Conservation (phyloP, 2,329 filamentous ascomycete genomes). For the Hortaea werneckii region DNA sequence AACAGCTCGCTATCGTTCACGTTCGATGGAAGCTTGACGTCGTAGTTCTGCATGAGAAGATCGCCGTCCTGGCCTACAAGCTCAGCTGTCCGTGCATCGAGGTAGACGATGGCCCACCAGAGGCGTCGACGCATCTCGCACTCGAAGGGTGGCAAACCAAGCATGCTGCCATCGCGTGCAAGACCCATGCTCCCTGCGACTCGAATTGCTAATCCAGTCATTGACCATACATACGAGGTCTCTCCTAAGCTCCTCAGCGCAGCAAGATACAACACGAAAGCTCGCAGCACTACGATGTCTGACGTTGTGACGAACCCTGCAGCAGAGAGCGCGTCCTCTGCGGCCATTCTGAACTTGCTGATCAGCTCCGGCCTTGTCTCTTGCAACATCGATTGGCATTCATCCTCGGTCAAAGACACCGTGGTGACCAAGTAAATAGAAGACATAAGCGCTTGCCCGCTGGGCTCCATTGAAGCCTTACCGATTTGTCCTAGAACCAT, state of each 20-base stretch:
- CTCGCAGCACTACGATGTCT: slow-evolving; percentile 19
- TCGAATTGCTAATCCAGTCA: slow-evolving; percentile 29
- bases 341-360: slow-evolving; percentile 13
- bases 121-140: slow-evolving; percentile 25
- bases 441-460: slow-evolving; percentile 24
- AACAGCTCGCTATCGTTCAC: slow-evolving; percentile 43
- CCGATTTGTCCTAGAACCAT: slow-evolving; percentile 52
- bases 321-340: slow-evolving; percentile 16
- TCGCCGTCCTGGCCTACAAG: slow-evolving; percentile 31
- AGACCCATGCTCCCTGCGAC: slow-evolving; percentile 35
- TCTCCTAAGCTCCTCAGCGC: slow-evolving; percentile 16
- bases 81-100: slow-evolving; percentile 60
- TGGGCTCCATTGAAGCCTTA: slow-evolving; percentile 45
- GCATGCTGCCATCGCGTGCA: slow-evolving; percentile 16
- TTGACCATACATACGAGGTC: slow-evolving; percentile 14
- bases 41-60: slow-evolving; percentile 16
- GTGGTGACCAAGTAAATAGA: slow-evolving; percentile 25
- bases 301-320: slow-evolving; percentile 21
- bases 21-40: slow-evolving; percentile 35
- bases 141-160: slow-evolving; percentile 24
- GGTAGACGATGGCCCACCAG: slow-evolving; percentile 43
- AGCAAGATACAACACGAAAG: slow-evolving; percentile 20
- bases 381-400: slow-evolving; percentile 15
- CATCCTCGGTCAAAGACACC: slow-evolving; percentile 22
- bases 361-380: slow-evolving; percentile 14